Evolutionary conservation across 2,329 filamentous ascomycete genomes (phyloP), one percentile per base, ranked within the genome.

Genomic region (Colletotrichum sp.): DNA sequence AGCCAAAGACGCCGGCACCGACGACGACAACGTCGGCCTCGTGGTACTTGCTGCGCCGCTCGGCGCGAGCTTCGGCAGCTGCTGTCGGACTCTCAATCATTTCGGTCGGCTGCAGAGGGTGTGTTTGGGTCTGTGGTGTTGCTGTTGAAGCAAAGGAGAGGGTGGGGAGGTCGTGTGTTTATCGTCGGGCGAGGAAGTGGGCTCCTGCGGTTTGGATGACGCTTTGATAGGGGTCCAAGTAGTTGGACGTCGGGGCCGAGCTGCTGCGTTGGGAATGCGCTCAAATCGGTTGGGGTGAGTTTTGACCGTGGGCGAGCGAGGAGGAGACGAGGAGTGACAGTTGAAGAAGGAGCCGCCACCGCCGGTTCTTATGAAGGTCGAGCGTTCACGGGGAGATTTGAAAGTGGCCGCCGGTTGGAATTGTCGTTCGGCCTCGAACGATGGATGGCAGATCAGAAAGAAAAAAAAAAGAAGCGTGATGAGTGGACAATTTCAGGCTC

Each of bases 1-100:
- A 98, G 55, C 97, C 97, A 78, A 98, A 92, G 75, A 99, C 90
- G 71, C 97, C 97, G 4, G 95, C 97, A 79, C 97, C 97, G 49
- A 99, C 94, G 69, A 99, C 94, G 57, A 99, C 95, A 44, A 98
- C 93, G 81, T 99, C 97, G 78, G 91, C 92, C 81, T 93, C 91
- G 82, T 93, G 92, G 83, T 91, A 87, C 72, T 87, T 83, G 65
- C 87, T 83, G 78, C 91, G 88, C 75, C 89, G 87, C 78, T 89
- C 85, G 77, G 84, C 83, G 75, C 87, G 86, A 79, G 85, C 84
- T 75, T 87, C 86, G 72, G 80, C 78, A 68, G 84, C 78, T 75
- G 84, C 81, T 62, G 83, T 79, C 76, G 81, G 80, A 75, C 80
- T 80, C 79, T 81, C 84, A 80, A 82, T 84, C 80, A 78, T 79